Percentiles rank a stretch among this genome's conserved stretches.
Conservation (phyloP, 306 rosid species). For the Carpinus fangiana region DNA sequence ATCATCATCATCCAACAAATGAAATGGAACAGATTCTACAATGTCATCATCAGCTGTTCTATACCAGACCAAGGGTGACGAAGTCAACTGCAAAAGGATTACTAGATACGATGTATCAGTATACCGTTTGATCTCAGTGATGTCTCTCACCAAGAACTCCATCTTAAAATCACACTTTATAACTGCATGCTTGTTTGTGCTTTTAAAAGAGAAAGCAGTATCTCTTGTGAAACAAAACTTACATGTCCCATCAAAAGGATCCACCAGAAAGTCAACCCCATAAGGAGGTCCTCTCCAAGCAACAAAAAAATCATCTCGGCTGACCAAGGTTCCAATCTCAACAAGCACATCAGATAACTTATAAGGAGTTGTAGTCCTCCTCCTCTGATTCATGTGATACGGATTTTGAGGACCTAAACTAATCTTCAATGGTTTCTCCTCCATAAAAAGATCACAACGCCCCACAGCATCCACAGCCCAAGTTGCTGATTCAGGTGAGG, state of each 20-base stretch:
- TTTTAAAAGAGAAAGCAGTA: slow-evolving; percentile 58
- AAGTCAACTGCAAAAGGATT: slow-evolving; percentile 58
- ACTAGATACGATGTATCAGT: slow-evolving; percentile 47
- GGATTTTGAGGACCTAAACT: slow-evolving; percentile 69
- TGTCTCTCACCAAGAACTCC: slow-evolving; percentile 72
- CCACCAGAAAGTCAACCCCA: slow-evolving; percentile 77
- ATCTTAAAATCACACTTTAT: slow-evolving; percentile 78
- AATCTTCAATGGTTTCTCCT: slow-evolving; percentile 46
- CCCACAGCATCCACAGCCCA: slow-evolving; percentile 49
- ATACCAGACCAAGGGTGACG: slow-evolving; percentile 72
- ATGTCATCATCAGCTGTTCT: slow-evolving; percentile 89
- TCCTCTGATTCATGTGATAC: slow-evolving; percentile 52
- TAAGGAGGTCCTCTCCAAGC: slow-evolving; percentile 66
- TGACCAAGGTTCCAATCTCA: slow-evolving; percentile 68
- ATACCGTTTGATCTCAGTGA: slow-evolving; percentile 50
- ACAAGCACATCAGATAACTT: slow-evolving; percentile 63
- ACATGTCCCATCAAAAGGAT: slow-evolving; percentile 74
- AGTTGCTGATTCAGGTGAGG: slow-evolving; percentile 39
- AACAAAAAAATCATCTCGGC: slow-evolving; percentile 46
- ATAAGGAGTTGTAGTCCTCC: slow-evolving; percentile 57
- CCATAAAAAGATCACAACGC: slow-evolving; percentile 44
- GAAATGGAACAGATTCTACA: slow-evolving; percentile 50
- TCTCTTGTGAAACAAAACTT: slow-evolving; percentile 69
- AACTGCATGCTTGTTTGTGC: slow-evolving; percentile 30
- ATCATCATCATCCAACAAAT: slow-evolving; percentile 85